phyloP scores from a whole-genome alignment of 2,329 filamentous ascomycete species.

The Verticillium nubilum region DNA sequence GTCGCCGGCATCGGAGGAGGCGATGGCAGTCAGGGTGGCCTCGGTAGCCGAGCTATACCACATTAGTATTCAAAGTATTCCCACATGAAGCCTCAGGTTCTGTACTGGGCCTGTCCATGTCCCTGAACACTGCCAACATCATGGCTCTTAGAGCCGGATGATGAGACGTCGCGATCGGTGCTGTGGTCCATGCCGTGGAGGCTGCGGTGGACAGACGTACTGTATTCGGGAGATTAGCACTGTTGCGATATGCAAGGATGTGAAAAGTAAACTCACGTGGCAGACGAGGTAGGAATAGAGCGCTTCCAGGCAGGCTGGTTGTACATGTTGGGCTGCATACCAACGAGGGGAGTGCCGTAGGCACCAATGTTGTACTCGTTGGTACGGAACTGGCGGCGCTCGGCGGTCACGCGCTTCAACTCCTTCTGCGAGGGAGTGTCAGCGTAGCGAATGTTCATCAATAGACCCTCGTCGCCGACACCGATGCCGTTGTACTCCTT shows the following conservation, averaged over 20 bases:
- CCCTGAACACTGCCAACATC: neutral
- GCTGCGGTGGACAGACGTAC: neutral
- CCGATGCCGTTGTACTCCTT: conserved; percentile 75
- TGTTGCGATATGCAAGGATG: neutral
- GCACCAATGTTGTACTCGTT: conserved; percentile 85
- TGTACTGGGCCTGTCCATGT: neutral
- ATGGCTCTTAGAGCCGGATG: neutral
- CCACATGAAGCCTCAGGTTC: neutral
- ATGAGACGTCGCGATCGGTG: neutral
- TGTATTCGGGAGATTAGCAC: neutral
- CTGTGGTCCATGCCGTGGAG: neutral
- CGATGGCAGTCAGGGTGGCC: conserved; percentile 16
- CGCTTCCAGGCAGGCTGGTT: conserved; percentile 32
- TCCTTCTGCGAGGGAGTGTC: conserved; percentile 96
- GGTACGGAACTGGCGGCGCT: conserved; percentile 90
- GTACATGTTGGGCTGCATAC: conserved; percentile 46
- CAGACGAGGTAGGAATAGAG: conserved; percentile 7
- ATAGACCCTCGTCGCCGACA: conserved; percentile 71
- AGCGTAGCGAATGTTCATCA: conserved; percentile 91
- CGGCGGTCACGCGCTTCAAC: conserved; percentile 91
- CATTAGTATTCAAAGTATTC: neutral
- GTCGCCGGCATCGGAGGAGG: conserved; percentile 42
- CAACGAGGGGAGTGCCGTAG: conserved; percentile 58
- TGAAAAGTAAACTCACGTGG: conserved; percentile 3
- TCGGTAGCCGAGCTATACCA: conserved; percentile 10